These are phyloP conservation scores for Alternaria hordeiaustralica DNA, from an alignment of 2,329 filamentous ascomycete species.

Conservation along the genomic window DNA sequence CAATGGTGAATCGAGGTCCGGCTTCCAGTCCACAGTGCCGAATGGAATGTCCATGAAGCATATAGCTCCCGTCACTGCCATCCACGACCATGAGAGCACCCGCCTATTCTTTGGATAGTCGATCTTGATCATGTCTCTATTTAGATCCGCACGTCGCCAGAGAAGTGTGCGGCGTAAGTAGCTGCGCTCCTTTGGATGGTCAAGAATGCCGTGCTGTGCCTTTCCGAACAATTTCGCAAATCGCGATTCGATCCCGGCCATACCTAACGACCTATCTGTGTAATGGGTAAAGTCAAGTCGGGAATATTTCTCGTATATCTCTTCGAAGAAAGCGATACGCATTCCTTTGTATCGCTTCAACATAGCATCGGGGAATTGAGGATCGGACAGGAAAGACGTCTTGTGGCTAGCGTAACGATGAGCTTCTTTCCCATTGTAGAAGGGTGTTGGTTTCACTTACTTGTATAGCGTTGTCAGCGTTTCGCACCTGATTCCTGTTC, in stretches of 20 bases:
- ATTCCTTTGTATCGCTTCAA: neutral
- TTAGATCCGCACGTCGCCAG: neutral
- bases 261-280: neutral
- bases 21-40: neutral
- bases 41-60: neutral
- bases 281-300: neutral
- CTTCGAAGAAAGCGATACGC: neutral
- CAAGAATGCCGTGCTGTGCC: neutral
- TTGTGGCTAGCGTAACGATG: neutral
- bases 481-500: constrained; percentile 26
- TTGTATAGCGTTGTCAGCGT: constrained; percentile 21
- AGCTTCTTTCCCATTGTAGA: neutral
- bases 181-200: neutral
- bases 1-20: neutral
- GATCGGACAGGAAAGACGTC: neutral
- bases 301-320: neutral
- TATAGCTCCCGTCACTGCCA: neutral
- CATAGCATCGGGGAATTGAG: neutral
- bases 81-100: neutral
- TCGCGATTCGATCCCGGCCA: neutral
- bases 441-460: constrained; percentile 5
- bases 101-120: neutral
- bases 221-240: neutral
- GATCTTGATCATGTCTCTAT: neutral
- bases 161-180: neutral